Base-by-base conservation (phyloP, 768 basidiomycete genomes). In the Pleurotus pulmonarius region DNA sequence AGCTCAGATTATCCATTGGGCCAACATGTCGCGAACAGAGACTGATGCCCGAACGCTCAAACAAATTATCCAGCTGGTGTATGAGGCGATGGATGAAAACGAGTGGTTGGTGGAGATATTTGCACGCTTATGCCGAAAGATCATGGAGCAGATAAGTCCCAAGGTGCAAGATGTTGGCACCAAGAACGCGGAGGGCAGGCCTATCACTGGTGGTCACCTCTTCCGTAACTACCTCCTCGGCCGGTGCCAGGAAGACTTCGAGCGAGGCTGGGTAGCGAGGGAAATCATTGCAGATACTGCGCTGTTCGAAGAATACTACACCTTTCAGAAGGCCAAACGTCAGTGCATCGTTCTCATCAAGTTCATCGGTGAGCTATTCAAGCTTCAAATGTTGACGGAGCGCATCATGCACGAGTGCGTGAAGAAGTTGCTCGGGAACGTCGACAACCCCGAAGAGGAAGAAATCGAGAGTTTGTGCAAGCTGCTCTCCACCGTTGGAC, bases 371-470 rank as follows among this genome's bases (percentile, higher is more conserved):
- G 96, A 99, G 74, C 78, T 98, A 53, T 99, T 94, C 87, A 98
- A 98, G 76, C 78, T 99, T 15, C 90, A 92, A 74, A 97, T 98
- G 94, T 77, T 98, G 55, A 94, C 94, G 46, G 93, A 94, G 75
- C 88, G 93, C 63, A 96, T 98, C 75, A 98, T 98, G 91, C 91
- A 94, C 77, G 91, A 94, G 72, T 99, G 95, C 78, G 87, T 98
- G 69, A 93, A 94, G 83, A 94, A 95, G 74, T 82, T 98, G 11
- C 78, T 98, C 11, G 83, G 88, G 55, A 98, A 98, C 67, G 88
- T 96, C 56, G 87, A 93, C 62, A 91, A 92, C 65, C 97, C 94
- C 0, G 94, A 98, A 66, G 96, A 98, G 73, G 96, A 98, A 74
- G 95, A 97, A 67, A 90, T 99, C 61, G 96, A 98, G 79, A 91